phyloP scores from a whole-genome alignment of 2,329 filamentous ascomycete genomes.

The Aspergillus novoparasiticus region DNA sequence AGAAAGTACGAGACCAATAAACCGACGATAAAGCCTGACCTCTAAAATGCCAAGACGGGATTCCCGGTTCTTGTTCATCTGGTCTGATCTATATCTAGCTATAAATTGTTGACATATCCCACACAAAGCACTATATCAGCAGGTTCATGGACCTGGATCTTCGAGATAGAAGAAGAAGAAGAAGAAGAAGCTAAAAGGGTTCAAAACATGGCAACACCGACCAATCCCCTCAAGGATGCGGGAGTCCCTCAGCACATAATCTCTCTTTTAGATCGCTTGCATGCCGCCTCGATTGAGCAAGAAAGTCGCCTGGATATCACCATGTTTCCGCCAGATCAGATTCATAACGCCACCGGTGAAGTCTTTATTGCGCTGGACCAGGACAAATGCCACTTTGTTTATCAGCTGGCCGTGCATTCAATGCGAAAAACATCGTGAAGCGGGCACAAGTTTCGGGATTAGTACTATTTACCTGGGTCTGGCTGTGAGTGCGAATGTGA shows the following conservation, averaged over 20 bases:
- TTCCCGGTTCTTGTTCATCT: background rate
- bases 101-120: background rate
- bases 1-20: background rate
- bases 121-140: background rate
- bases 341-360: background rate
- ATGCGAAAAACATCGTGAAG: no score
- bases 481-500: slow-evolving; percentile 27
- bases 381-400: no score
- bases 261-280: slow-evolving; percentile 3
- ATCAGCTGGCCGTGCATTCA: no score
- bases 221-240: background rate
- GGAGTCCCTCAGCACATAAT: background rate
- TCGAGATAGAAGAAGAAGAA: no score
- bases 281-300: slow-evolving; percentile 5
- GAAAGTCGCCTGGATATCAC: background rate
- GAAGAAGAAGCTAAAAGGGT: background rate
- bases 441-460: slow-evolving; percentile 38
- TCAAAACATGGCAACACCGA: background rate
- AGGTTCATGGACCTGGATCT: no score
- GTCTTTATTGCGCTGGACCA: slow-evolving; percentile 19
- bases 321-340: background rate
- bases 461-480: slow-evolving; percentile 45
- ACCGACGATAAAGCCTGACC: background rate
- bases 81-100: no score
- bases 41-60: background rate